Conservation (phyloP, 805 yeast genomes). For the Saturnispora hagleri region DNA sequence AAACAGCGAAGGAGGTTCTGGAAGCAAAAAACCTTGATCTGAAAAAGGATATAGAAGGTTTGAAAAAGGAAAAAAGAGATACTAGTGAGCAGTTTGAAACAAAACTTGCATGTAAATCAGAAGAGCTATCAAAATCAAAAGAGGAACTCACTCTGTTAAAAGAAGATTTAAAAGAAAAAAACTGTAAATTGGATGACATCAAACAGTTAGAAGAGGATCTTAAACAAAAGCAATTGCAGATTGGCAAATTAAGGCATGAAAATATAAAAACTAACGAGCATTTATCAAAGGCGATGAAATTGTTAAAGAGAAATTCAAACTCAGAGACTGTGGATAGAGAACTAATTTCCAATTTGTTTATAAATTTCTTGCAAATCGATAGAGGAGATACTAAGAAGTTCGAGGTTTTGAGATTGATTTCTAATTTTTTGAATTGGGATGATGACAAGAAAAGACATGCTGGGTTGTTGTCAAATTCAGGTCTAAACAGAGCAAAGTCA, state of each 20-base stretch:
- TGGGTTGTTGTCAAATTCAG: slow-evolving; percentile 40
- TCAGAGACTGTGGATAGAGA: slow-evolving; percentile 81
- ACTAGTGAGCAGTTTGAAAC: slow-evolving; percentile 13
- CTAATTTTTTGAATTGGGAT: slow-evolving; percentile 84
- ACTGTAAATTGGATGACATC: slow-evolving; percentile 16
- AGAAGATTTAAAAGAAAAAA: slow-evolving; percentile 11
- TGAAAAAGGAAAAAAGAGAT: slow-evolving; percentile 19
- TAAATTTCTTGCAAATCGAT: slow-evolving; percentile 79
- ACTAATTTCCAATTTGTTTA: slow-evolving; percentile 73
- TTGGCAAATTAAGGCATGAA: slow-evolving; percentile 91
- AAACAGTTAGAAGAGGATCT: slow-evolving; percentile 42
- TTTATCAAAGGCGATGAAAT: slow-evolving; percentile 80
- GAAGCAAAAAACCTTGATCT: slow-evolving; percentile 20
- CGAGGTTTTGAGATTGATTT: slow-evolving; percentile 78
- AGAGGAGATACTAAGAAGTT: slow-evolving; percentile 92
- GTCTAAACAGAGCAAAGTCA: slow-evolving; percentile 18
- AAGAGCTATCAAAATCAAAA: slow-evolving; percentile 19
- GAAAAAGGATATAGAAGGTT: slow-evolving; percentile 14
- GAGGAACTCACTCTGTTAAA: slow-evolving; percentile 10
- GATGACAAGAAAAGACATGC: slow-evolving; percentile 69
- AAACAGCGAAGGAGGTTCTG: slow-evolving; percentile 10
- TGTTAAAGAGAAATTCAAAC: slow-evolving; percentile 70
- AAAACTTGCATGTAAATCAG: slow-evolving; percentile 15
- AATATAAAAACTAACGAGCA: slow-evolving; percentile 91
- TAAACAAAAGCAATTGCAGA: slow-evolving; percentile 62